Base-by-base conservation (phyloP, 2,329 filamentous ascomycete species). In the Sclerotinia glacialis region DNA sequence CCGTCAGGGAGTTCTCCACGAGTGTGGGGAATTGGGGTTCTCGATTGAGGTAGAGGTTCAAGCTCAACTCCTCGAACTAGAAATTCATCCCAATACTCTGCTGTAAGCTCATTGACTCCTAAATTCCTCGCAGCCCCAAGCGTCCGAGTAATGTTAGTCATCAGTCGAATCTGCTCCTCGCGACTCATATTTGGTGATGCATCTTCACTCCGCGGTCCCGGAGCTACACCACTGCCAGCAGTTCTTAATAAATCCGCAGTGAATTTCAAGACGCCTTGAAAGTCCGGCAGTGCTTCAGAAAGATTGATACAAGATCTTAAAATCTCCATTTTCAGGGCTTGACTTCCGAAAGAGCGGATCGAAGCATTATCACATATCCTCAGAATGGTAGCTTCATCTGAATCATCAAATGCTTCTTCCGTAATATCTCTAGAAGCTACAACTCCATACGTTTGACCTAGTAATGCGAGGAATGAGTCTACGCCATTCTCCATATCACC, bases 21-120 rank as follows among this genome's bases (percentile, higher is more conserved):
- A 23, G 79, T 80, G 73, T 93, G 90, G 7, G 89, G 83, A 62
- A 91, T 84, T 0, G 91, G 89, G 21, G 84, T 83, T 70, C 85
- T 83, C 14, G 83, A 83, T 52, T 81, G 78, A 12, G 87, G 80
- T 47, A 86, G 77, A 31, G 89, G 81, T 61, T 93, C 86, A 53
- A 96, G 80, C 65, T 88, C 85, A 72, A 96, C 81, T 69, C 87
- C 87, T 60, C 95, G 88, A 56, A 99, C 84, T 11, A 99, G 81
- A 72, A 98, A 98, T 74, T 97, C 92, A 76, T 99, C 95, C 95
- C 95, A 99, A 76, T 97, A 99, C 72, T 95, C 90, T 7, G 92
- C 93, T 63, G 87, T 83, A 52, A 94, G 78, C 66, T 89, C 79
- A 6, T 84, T 80, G 37, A 93, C 79, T 0, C 93, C 93, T 34